Conservation (phyloP, 768 basidiomycete genomes). For the Termitomyces sp. region DNA sequence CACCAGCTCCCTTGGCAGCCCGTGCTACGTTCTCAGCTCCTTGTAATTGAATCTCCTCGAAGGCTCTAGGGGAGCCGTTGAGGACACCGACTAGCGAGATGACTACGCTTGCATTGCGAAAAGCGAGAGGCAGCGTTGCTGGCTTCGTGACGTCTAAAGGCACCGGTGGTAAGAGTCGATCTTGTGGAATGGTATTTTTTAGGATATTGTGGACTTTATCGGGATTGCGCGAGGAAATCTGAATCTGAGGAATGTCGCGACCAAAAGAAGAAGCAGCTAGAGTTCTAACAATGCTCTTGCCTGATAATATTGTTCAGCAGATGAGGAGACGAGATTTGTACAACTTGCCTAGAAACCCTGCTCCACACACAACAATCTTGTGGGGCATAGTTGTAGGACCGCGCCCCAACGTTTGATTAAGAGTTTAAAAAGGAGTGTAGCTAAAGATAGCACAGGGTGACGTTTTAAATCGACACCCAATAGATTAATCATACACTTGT, state of each 20-base stretch:
- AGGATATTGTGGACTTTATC: constrained; percentile 30
- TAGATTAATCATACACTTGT: background rate
- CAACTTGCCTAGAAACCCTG: constrained; percentile 54
- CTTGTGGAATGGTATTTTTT: constrained; percentile 23
- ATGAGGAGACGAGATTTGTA: background rate
- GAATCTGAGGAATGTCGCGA: constrained; percentile 33
- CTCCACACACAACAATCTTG: constrained; percentile 48
- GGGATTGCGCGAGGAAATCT: constrained; percentile 59
- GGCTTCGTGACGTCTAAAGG: constrained; percentile 52
- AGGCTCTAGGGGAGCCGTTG: constrained; percentile 48
- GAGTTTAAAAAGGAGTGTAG: background rate
- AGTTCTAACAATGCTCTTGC: constrained; percentile 46
- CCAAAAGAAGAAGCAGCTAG: constrained; percentile 31
- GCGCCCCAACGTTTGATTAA: background rate
- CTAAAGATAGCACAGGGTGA: background rate
- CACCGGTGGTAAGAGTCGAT: constrained; percentile 34
- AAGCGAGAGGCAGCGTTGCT: constrained; percentile 38
- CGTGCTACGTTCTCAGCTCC: constrained; percentile 65
- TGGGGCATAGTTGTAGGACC: constrained; percentile 1
- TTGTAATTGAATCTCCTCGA: constrained; percentile 56
- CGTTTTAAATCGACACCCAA: background rate
- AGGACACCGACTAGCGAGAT: constrained; percentile 70
- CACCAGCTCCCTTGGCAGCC: constrained; percentile 44
- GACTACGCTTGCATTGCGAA: constrained; percentile 51
- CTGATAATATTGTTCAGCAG: constrained; percentile 16